These are phyloP conservation scores for Neurospora sp. DNA, from an alignment of 495 filamentous ascomycete genomes.

Conservation along the genomic window DNA sequence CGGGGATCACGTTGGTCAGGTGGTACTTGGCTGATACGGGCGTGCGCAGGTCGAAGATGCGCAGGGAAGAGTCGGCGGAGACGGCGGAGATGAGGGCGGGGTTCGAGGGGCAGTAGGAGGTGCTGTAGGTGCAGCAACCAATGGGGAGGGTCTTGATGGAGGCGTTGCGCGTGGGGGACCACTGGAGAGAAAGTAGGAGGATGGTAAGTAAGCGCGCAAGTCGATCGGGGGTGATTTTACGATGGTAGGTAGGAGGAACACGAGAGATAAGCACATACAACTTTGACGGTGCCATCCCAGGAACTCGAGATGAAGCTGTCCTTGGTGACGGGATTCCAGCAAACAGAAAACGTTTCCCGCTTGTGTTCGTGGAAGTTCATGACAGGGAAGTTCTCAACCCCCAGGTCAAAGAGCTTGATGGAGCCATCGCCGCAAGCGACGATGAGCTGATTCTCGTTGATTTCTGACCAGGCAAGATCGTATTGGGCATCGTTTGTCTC, in stretches of 20 bases:
- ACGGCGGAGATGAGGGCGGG: slow-evolving; percentile 72
- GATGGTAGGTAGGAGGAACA: not conserved
- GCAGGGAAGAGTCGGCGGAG: slow-evolving; percentile 71
- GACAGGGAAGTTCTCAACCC: slow-evolving; percentile 67
- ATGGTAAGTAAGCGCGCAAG: not conserved
- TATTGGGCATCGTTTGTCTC: slow-evolving; percentile 96
- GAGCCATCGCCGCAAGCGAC: slow-evolving; percentile 83
- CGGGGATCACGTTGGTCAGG: slow-evolving; percentile 63
- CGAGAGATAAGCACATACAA: slow-evolving; percentile 36
- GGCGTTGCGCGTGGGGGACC: slow-evolving; percentile 61
- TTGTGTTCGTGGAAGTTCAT: slow-evolving; percentile 85
- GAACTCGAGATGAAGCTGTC: slow-evolving; percentile 77
- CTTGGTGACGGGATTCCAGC: slow-evolving; percentile 89
- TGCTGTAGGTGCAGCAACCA: slow-evolving; percentile 83
- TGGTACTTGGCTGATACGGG: slow-evolving; percentile 75
- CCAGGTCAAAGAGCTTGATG: slow-evolving; percentile 86
- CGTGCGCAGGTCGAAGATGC: slow-evolving; percentile 81
- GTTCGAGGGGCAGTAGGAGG: slow-evolving; percentile 69
- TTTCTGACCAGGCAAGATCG: slow-evolving; percentile 87
- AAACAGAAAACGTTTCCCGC: slow-evolving; percentile 79
- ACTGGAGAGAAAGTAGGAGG: slow-evolving; percentile 29
- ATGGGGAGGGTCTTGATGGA: slow-evolving; percentile 78
- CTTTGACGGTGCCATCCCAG: slow-evolving; percentile 90
- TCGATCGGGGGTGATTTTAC: not conserved
- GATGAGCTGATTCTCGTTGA: slow-evolving; percentile 86